Conservation (phyloP, 2,329 filamentous ascomycete species). For the Scleromitrula shiraiana region DNA sequence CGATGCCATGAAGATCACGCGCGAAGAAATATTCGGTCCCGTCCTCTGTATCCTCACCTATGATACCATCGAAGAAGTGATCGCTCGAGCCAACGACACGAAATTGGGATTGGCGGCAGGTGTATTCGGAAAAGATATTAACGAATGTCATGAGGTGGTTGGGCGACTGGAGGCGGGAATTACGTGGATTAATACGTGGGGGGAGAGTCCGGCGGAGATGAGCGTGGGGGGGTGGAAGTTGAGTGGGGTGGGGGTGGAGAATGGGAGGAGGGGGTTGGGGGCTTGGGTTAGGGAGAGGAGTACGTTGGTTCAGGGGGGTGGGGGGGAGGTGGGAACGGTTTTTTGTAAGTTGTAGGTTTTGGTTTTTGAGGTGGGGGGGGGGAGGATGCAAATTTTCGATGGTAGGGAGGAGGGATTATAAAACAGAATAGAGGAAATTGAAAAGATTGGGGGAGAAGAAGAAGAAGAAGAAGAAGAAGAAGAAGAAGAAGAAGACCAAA, state of each 20-base stretch:
- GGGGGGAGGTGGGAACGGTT: conserved; percentile 57
- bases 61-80: conserved; percentile 57
- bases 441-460: too few species aligned
- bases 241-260: conserved; percentile 82
- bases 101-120: conserved; percentile 74
- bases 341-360: conserved; percentile 51
- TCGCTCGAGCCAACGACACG: conserved; percentile 68
- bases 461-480: too few species aligned
- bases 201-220: conserved; percentile 89
- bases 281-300: conserved; percentile 85
- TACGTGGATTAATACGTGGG: conserved; percentile 91
- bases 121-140: conserved; percentile 71
- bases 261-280: conserved; percentile 69
- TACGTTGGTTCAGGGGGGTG: conserved; percentile 68
- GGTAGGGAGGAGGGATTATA: not conserved
- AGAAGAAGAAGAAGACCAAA: too few species aligned
- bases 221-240: conserved; percentile 87
- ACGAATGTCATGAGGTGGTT: conserved; percentile 64
- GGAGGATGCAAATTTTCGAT: not conserved
- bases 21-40: conserved; percentile 83
- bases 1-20: conserved; percentile 70
- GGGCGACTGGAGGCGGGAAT: conserved; percentile 72
- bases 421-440: not conserved
- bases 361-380: not conserved
- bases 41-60: conserved; percentile 78